Conservation (phyloP, 768 basidiomycete genomes). For the Naganishia friedmannii region DNA sequence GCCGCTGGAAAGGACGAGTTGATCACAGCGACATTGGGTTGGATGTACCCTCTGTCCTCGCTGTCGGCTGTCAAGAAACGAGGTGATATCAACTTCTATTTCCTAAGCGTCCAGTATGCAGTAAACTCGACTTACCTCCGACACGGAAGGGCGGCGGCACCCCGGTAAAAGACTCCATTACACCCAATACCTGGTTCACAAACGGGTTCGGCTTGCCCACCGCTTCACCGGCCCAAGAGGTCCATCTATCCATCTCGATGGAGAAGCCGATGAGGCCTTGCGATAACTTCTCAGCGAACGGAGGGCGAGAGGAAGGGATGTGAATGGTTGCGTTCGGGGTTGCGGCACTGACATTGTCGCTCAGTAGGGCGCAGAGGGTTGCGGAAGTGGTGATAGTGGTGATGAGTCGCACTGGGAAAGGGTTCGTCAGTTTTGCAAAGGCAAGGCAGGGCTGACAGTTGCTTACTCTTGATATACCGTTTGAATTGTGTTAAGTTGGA, state of each 20-base stretch:
- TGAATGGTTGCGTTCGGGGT: slow-evolving; percentile 12
- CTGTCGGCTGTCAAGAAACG: slow-evolving; percentile 1
- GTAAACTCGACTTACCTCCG: slow-evolving; percentile 28
- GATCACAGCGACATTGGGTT: slow-evolving; percentile 25
- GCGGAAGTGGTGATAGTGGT: not conserved
- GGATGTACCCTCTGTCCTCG: slow-evolving; percentile 32
- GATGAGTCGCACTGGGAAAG: not conserved
- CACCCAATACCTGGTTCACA: slow-evolving; percentile 28
- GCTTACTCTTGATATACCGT: not conserved
- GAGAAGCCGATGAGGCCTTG: slow-evolving; percentile 31
- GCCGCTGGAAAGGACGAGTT: slow-evolving; percentile 34
- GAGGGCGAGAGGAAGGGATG: slow-evolving; percentile 20
- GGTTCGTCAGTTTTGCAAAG: not conserved
- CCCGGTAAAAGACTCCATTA: slow-evolving; percentile 24
- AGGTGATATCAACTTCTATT: not conserved
- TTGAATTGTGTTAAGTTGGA: not conserved
- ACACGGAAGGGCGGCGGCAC: slow-evolving; percentile 28
- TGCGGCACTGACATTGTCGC: not conserved
- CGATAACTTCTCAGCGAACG: slow-evolving; percentile 26
- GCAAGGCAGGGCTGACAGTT: not conserved
- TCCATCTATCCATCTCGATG: slow-evolving; percentile 38
- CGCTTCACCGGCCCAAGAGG: slow-evolving; percentile 29
- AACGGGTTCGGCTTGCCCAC: slow-evolving; percentile 34
- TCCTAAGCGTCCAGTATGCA: not conserved
- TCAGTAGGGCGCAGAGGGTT: not conserved